Evolutionary conservation across 2,329 filamentous ascomycete species (phyloP), one percentile per base, ranked within the genome.

Genomic region (Anisogramma anomala): DNA sequence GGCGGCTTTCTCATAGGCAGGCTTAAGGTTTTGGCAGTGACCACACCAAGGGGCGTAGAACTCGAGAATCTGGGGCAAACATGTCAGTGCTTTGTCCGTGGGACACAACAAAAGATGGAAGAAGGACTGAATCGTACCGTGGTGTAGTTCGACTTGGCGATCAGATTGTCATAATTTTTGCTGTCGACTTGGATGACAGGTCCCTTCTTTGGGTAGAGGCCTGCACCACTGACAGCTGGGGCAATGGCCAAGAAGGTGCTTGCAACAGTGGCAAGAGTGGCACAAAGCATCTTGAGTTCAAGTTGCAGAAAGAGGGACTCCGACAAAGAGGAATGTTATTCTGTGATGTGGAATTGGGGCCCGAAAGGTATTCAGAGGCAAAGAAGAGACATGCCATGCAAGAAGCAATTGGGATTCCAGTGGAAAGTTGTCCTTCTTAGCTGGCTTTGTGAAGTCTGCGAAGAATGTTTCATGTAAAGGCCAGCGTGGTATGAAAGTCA

Each of bases 1-100:
- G 52, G 91, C 91, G 2, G 81, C 88, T 63, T 94, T 94, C 62
- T 96, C 89, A 64, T 91, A 98, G 33, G 85, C 84, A 3, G 88
- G 89, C 65, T 95, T 88, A 55, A 98, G 81, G 64, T 83, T 95
- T 65, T 94, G 75, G 68, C 91, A 98, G 65, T 96, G 91, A 31
- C 89, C 91, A 56, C 91, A 96, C 89, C 89, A 96, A 18, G 89
- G 89, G 7, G 89, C 89, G 57, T 94, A 96, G 72, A 96, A 96
- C 64, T 88, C 85, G 58, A 78, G 65, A 33, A 78, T 72, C 72
- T 79, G 50, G n/a, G n/a, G n/a, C n/a, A n/a, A n/a, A n/a, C n/a
- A n/a, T n/a, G n/a, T n/a, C n/a, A n/a, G n/a, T n/a, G n/a, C n/a
- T n/a, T n/a, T n/a, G n/a, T n/a, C n/a, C n/a, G n/a, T n/a, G n/a